phyloP scores from a whole-genome alignment of 1,139 yeast genomes.

The Candida sanyaensis region DNA sequence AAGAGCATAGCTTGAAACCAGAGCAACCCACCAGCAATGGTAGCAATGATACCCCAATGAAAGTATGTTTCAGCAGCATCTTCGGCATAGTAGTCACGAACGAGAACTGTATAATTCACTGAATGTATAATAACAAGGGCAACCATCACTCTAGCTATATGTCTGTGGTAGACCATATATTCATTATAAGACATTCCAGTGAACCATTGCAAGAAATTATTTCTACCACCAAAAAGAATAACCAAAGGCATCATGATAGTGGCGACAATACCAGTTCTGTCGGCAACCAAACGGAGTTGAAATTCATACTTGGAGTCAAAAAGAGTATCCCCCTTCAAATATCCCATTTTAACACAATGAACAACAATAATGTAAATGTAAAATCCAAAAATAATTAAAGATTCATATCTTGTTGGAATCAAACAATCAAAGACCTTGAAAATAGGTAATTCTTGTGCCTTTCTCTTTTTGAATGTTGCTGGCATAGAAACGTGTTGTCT shows the following conservation, averaged over 20 bases:
- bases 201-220: conserved; percentile 43
- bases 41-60: conserved; percentile 32
- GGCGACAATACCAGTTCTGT: conserved; percentile 34
- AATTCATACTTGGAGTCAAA: conserved; percentile 20
- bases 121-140: conserved; percentile 34
- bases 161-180: conserved; percentile 38
- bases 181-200: conserved; percentile 40
- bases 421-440: conserved; percentile 22
- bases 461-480: conserved; percentile 25
- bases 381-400: conserved; percentile 31
- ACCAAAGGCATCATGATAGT: conserved; percentile 33
- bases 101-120: conserved; percentile 33
- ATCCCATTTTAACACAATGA: conserved; percentile 22
- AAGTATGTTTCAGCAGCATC: conserved; percentile 22
- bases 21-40: conserved; percentile 35
- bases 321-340: conserved; percentile 25
- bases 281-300: conserved; percentile 29
- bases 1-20: conserved; percentile 38
- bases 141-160: conserved; percentile 37
- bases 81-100: conserved; percentile 13
- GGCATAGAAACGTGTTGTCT: conserved; percentile 33
- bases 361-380: conserved; percentile 46
- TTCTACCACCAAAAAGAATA: conserved; percentile 44
- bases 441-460: conserved; percentile 22
- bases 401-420: conserved; percentile 29